Percentiles rank a stretch among this genome's conserved stretches.
Evolutionary conservation across 2,329 filamentous ascomycete genomes (phyloP).

Genomic region (Ophiognomonia clavigignenti-juglandacearum): DNA sequence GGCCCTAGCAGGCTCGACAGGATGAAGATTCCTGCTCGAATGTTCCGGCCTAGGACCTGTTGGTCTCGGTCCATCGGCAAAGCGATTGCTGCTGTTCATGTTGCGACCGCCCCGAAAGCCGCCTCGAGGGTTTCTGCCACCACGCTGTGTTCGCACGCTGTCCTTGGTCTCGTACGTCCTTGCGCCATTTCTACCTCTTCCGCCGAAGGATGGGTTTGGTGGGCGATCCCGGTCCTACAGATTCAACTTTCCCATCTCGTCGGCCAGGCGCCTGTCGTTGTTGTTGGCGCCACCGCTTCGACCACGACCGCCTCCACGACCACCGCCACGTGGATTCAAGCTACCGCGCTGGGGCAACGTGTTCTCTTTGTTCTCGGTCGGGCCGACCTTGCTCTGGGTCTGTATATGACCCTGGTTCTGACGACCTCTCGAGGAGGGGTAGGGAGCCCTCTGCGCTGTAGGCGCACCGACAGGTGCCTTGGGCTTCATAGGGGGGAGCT

Average conservation of each 20-base stretch:
- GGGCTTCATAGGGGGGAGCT: not conserved
- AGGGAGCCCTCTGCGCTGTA: slow-evolving; percentile 1
- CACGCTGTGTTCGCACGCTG: not conserved
- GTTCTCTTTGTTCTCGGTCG: slow-evolving; percentile 12
- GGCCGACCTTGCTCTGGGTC: not conserved
- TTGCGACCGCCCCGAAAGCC: not conserved
- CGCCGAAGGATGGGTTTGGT: not conserved
- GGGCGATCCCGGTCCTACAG: slow-evolving; percentile 15
- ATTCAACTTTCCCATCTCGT: slow-evolving; percentile 13
- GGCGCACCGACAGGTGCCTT: not conserved
- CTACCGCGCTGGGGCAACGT: slow-evolving; percentile 11
- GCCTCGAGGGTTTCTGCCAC: not conserved
- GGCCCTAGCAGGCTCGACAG: not conserved
- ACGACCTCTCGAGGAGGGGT: not conserved
- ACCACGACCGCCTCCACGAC: not conserved
- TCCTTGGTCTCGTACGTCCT: not conserved
- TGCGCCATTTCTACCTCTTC: not conserved
- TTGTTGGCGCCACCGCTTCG: slow-evolving; percentile 4
- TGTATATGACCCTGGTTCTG: not conserved
- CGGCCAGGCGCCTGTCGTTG: slow-evolving; percentile 10
- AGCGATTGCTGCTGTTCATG: not conserved
- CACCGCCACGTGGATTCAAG: slow-evolving; percentile 3
- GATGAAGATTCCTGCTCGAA: not conserved
- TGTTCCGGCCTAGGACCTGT: not conserved
- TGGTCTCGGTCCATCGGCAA: not conserved